These are phyloP conservation scores for Alternaria brassicicola DNA, from an alignment of 2,329 filamentous ascomycete species.

Conservation along the genomic window DNA sequence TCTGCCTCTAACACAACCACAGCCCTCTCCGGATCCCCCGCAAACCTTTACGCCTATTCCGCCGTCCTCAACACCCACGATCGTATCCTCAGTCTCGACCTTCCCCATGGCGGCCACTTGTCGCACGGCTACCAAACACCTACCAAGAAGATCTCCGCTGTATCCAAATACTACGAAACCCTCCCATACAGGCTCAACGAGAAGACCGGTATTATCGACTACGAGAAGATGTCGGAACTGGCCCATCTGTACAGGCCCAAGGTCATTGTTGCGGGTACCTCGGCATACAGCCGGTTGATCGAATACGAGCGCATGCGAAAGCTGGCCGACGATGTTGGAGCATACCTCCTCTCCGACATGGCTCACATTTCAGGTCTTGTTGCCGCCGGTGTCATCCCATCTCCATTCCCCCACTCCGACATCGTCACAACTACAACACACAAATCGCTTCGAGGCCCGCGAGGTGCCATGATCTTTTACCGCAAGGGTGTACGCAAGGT, in stretches of 20 bases:
- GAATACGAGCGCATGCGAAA: constrained; percentile 96
- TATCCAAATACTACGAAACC: constrained; percentile 99
- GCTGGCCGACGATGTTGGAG: constrained; percentile 90
- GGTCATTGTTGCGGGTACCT: constrained; percentile 94
- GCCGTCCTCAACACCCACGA: constrained; percentile 92
- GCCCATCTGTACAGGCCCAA: constrained; percentile 93
- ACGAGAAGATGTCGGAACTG: constrained; percentile 88
- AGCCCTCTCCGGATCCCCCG: constrained; percentile 81
- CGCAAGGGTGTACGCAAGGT: constrained; percentile 92
- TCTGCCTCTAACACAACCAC: constrained; percentile 22
- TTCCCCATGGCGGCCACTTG: constrained; percentile 94
- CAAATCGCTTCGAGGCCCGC: constrained; percentile 96
- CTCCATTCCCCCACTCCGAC: constrained; percentile 90
- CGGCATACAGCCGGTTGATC: constrained; percentile 96
- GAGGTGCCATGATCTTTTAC: constrained; percentile 99
- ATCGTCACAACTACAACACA: constrained; percentile 98
- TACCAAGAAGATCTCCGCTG: constrained; percentile 80
- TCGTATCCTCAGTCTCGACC: constrained; percentile 93
- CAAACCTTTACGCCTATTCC: constrained; percentile 85
- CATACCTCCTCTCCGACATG: constrained; percentile 97
- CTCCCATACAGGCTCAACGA: constrained; percentile 92
- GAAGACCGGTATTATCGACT: constrained; percentile 95
- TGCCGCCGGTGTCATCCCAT: constrained; percentile 89
- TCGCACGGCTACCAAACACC: constrained; percentile 98
- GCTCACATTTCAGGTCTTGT: constrained; percentile 98